These are phyloP conservation scores for Hypomontagnella submonticulosa DNA, from an alignment of 495 filamentous ascomycete genomes.

Conservation along the genomic window DNA sequence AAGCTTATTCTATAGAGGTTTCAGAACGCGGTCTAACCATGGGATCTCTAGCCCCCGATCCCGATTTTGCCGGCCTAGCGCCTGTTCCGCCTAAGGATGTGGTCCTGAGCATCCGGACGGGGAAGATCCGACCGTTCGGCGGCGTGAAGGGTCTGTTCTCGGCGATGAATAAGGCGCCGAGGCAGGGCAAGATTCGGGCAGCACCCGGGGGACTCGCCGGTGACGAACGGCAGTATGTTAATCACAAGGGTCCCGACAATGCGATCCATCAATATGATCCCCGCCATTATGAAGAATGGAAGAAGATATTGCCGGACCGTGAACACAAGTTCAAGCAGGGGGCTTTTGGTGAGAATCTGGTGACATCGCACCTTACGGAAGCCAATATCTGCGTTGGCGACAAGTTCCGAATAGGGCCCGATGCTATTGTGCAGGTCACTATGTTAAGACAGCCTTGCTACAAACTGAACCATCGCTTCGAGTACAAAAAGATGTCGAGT, in stretches of 20 bases:
- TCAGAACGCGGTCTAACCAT: constrained; percentile 6
- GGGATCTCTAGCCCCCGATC: constrained; percentile 66
- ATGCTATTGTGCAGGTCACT: constrained; percentile 48
- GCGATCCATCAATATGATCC: constrained; percentile 59
- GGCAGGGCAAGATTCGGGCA: constrained; percentile 46
- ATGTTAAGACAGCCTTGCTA: constrained; percentile 56
- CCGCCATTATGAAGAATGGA: constrained; percentile 56
- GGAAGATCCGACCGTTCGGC: constrained; percentile 51
- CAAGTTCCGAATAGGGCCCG: constrained; percentile 49
- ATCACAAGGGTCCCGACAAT: constrained; percentile 56
- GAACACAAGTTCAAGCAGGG: constrained; percentile 53
- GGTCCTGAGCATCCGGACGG: constrained; percentile 54
- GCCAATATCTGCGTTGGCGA: constrained; percentile 60
- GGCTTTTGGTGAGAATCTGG: constrained; percentile 61
- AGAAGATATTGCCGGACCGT: constrained; percentile 45
- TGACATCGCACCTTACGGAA: constrained; percentile 51
- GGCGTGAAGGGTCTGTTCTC: constrained; percentile 47
- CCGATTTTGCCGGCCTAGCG: constrained; percentile 71
- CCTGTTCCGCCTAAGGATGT: constrained; percentile 62
- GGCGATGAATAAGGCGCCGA: constrained; percentile 58
- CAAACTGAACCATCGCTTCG: constrained; percentile 54
- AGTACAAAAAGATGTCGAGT: constrained; percentile 53
- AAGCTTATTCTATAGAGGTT: background rate
- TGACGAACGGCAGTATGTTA: constrained; percentile 56
- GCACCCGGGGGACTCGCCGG: constrained; percentile 48